Evolutionary conservation across 768 basidiomycete species (phyloP).

Genomic region (Rickenella mellea): DNA sequence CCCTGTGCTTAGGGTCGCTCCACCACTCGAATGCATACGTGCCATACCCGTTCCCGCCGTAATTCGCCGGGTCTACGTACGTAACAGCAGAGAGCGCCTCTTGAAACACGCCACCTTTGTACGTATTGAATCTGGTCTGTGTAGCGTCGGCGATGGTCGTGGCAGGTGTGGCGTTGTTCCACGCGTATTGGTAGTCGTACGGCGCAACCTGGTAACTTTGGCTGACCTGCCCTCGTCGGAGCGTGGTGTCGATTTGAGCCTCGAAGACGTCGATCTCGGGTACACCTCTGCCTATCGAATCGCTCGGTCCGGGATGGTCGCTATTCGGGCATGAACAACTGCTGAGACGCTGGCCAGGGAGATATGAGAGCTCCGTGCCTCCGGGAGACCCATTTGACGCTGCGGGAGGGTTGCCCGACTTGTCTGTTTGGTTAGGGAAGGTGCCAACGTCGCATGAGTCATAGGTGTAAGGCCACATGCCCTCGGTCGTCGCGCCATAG

Average conservation of each 20-base stretch:
- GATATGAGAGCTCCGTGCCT: conserved; percentile 58
- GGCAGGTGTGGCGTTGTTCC: conserved; percentile 41
- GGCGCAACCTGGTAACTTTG: conserved; percentile 79
- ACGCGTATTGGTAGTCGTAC: conserved; percentile 62
- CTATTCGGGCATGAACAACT: conserved; percentile 81
- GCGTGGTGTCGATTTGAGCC: conserved; percentile 52
- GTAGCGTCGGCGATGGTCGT: conserved; percentile 42
- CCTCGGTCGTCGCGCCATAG: conserved; percentile 31
- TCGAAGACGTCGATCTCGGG: conserved; percentile 95
- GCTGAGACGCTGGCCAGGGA: conserved; percentile 81
- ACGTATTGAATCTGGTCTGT: conserved; percentile 51
- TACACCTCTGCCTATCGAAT: conserved; percentile 58
- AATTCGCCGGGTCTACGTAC: conserved; percentile 42
- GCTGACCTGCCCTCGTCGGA: conserved; percentile 55
- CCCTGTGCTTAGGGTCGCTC: conserved; percentile 56
- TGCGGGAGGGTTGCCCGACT: conserved; percentile 47
- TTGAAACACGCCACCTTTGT: conserved; percentile 66
- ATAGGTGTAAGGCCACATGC: conserved; percentile 21
- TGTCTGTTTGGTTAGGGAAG: conserved; percentile 38
- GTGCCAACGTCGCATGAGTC: conserved; percentile 36
- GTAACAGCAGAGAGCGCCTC: conserved; percentile 67
- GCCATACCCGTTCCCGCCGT: conserved; percentile 43
- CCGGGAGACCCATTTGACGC: conserved; percentile 40
- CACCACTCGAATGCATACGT: conserved; percentile 77
- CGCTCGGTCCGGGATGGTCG: conserved; percentile 82